These are phyloP conservation scores for Trichoderma lentiforme DNA, from an alignment of 2,329 filamentous ascomycete species.

Conservation along the genomic window DNA sequence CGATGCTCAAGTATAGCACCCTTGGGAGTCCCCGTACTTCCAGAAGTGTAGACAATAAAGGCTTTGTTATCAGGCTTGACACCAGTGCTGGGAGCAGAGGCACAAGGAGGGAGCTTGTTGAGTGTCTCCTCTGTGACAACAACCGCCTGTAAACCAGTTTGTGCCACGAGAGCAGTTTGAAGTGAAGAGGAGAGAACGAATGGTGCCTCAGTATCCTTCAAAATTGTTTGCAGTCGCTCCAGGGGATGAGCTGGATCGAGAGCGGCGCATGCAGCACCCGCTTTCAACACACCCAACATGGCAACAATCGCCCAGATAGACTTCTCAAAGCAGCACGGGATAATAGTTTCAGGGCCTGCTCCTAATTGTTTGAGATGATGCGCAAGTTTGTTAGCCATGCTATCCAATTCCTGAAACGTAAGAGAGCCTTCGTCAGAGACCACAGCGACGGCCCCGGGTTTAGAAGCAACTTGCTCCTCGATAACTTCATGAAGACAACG, in stretches of 20 bases:
- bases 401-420: neutral
- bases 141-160: neutral
- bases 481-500: neutral
- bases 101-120: neutral
- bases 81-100: neutral
- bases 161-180: neutral
- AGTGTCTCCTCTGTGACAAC: neutral
- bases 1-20: constrained; percentile 37
- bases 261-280: neutral
- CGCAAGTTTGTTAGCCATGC: neutral
- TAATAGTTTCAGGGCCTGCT: neutral
- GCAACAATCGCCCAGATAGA: neutral
- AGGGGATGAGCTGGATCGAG: neutral
- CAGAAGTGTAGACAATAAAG: constrained; percentile 50
- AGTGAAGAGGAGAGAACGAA: neutral
- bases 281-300: neutral
- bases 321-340: neutral
- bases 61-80: neutral
- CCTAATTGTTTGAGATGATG: neutral
- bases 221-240: neutral
- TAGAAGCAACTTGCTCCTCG: neutral
- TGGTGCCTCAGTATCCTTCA: neutral
- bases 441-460: neutral
- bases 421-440: neutral
- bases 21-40: constrained; percentile 48